Evolutionary conservation across 352 stramenopile genomes (phyloP), one percentile per base, ranked within the genome.

Genomic region (Phytophthora megakarya): DNA sequence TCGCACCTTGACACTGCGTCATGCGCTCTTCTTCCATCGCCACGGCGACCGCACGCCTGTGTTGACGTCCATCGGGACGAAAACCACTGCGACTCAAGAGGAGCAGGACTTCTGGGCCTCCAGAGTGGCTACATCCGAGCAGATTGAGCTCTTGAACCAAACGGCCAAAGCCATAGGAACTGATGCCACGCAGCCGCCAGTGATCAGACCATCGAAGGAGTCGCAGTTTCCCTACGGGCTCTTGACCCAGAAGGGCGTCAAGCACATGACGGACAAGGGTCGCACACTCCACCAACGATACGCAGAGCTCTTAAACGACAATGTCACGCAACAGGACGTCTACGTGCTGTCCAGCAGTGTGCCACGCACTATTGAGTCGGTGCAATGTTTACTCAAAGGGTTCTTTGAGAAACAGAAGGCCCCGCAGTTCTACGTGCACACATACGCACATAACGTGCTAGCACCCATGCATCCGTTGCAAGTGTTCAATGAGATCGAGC

Each of bases 1-100:
- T 61, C 56, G 54, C 59, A 65, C 78, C 40, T 68, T 93, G 28
- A 54, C 68, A 47, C 63, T 93, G 55, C 74, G 72, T 37, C 84
- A 95, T 61, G 86, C 90, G 57, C 67, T 95, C 48, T 67, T 93
- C 26, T 89, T 93, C 65, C 84, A 93, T 52, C 86, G 86, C 52
- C 86, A 93, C 50, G 86, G 86, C 48, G 86, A 95, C 62, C 83
- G 86, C 43, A 80, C 84, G 50, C 86, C 86, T 5, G 78, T 95
- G 51, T 72, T 93, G 33, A 81, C 79, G 23, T 60, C 72, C 22
- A 78, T 90, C 38, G 78, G 81, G 26, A 59, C 67, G 13, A 85
- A 86, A 45, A 76, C 82, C 59, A 42, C 63, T 28, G 79, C 81
- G 63, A 86, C 78, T 26, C 53, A 65, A 1, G 71, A 84, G 26